Evolutionary conservation across 1,284 basidiomycete genomes (phyloP), one percentile per base, ranked within the genome.

Genomic region (Afroboletus lepidellus): DNA sequence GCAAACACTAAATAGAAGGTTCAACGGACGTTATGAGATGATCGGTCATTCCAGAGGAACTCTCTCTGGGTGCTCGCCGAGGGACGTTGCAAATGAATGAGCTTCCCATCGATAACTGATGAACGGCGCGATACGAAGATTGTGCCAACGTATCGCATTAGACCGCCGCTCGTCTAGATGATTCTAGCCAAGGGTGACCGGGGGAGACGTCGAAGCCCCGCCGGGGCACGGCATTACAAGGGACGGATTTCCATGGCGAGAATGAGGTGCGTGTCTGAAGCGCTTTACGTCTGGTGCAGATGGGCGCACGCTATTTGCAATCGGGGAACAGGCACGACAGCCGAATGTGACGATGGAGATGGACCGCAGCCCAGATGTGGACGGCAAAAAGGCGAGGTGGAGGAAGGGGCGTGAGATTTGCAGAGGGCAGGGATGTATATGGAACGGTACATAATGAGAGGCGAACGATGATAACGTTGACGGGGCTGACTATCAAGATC

Each of bases 391-490:
- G 37, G 41, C 20, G 43, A 29, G 27, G 43, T 33, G 32, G 32
- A 24, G 23, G 51, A 44, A 36, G 21, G 49, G 44, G 61, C 59
- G 65, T 67, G 62, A 39, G 64, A 63, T 63, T 63, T 63, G 61
- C 61, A 58, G 50, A 47, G 41, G 29, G 18, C n/a, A 24, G 15
- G 49, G 48, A 54, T 48, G 60, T 15, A 62, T 58, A 58, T 54
- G 59, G 59, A 47, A 44, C 29, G 48, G 55, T 65, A 64, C 59
- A 61, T 61, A 65, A 63, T 42, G 53, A 58, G 51, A 52, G 41
- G 41, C 20, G 39, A 57, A 45, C 60, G 64, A 70, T 69, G 65
- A 70, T 69, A 66, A 70, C 66, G 65, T 69, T 66, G 54, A 44
- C 38, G 25, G 30, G 30, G 50, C 24, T 43, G 42, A 33, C 44